These are phyloP conservation scores for Lachancea kluyveri DNA, from an alignment of 805 yeast genomes.

Conservation along the genomic window DNA sequence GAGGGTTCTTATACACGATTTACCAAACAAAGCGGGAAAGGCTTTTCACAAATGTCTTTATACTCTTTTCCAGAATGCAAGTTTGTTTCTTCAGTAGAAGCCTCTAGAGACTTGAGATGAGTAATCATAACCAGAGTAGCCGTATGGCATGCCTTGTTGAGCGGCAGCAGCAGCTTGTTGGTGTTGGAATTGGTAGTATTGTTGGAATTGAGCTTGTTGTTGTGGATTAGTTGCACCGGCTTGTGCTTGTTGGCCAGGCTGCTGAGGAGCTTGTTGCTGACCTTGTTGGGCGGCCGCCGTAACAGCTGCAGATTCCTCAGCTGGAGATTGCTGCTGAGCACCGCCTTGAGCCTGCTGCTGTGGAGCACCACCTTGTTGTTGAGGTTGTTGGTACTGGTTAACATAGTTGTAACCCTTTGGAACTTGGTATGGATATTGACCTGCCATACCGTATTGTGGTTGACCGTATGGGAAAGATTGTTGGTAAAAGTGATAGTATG, in stretches of 20 bases:
- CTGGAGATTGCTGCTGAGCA: conserved; percentile 13
- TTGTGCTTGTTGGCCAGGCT: conserved; percentile 22
- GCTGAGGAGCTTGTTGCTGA: conserved; percentile 22
- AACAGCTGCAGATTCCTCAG: conserved; percentile 11
- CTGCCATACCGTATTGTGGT: conserved; percentile 31
- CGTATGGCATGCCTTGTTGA: conserved; percentile 28
- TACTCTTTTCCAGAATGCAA: not conserved
- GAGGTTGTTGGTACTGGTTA: conserved; percentile 22
- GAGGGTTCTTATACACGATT: conserved; percentile 1
- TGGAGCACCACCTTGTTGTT: conserved; percentile 10
- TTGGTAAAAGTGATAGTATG: conserved; percentile 32
- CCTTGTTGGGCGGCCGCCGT: conserved; percentile 14
- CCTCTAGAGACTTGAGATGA: conserved; percentile 31
- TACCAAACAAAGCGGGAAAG: no score
- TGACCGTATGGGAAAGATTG: conserved; percentile 33
- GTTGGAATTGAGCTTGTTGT: conserved; percentile 30
- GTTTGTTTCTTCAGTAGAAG: conserved; percentile 17
- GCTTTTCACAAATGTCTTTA: no score
- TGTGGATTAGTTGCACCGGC: conserved; percentile 11
- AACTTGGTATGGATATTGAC: conserved; percentile 28
- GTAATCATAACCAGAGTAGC: conserved; percentile 30
- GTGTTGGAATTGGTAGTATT: conserved; percentile 27
- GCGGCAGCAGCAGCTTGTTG: conserved; percentile 25
- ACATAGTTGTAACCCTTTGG: conserved; percentile 24
- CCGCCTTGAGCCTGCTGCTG: conserved; percentile 13